A percentile compares a stretch with the other conserved stretches of the same genome.
Evolutionary conservation across 176 grass and related monocot species (phyloP).

Genomic region (Aechmea fasciata): DNA sequence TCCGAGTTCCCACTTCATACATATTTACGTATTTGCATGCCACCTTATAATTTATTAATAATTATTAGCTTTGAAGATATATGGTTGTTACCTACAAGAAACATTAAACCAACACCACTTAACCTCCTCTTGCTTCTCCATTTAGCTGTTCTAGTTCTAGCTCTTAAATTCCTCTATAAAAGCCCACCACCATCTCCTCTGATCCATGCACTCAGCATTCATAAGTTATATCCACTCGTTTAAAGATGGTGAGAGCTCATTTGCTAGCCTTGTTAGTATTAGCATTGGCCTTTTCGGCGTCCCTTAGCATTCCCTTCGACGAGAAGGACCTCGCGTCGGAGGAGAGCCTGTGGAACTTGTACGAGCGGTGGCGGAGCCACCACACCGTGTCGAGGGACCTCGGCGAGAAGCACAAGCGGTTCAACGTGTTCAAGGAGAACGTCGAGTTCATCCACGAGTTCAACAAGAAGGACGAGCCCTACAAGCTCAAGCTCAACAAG

Average conservation of each 20-base stretch:
- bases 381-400: slow-evolving; percentile 41
- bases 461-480: slow-evolving; percentile 48
- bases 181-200: neutral
- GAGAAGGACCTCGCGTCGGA: slow-evolving; percentile 55
- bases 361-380: slow-evolving; percentile 58
- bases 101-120: neutral
- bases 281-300: neutral
- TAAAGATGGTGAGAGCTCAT: slow-evolving; percentile 10
- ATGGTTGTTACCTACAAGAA: neutral
- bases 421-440: slow-evolving; percentile 61
- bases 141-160: neutral
- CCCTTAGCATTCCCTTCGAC: slow-evolving; percentile 30
- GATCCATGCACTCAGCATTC: neutral
- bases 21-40: too few species aligned
- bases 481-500: slow-evolving; percentile 66
- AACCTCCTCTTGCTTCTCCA: neutral
- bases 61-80: neutral
- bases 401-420: slow-evolving; percentile 52
- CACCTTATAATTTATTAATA: too few species aligned
- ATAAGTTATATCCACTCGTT: neutral
- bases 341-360: slow-evolving; percentile 58
- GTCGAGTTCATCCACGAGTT: slow-evolving; percentile 62
- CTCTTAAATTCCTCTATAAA: neutral
- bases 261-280: slow-evolving; percentile 14
- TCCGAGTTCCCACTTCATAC: too few species aligned